Evolutionary conservation across 1,139 yeast genomes (phyloP).

Genomic region (Yamadazyma buinensis): DNA sequence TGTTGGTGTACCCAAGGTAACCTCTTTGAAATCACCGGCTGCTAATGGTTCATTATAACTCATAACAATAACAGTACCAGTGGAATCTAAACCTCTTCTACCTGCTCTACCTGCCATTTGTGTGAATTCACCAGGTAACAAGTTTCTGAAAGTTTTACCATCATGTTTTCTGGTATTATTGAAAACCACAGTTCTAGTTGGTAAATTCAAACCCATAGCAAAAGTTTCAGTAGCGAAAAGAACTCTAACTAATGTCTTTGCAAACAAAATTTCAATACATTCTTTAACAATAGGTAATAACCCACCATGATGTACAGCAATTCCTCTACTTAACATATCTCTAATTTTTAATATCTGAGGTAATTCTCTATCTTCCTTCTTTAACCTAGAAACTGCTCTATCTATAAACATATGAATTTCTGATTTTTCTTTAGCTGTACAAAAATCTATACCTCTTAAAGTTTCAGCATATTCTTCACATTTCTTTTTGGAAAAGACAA

Average conservation of each 20-base stretch:
- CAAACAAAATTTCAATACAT: slow-evolving; percentile 86
- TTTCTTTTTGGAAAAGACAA: slow-evolving; percentile 88
- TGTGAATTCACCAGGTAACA: slow-evolving; percentile 93
- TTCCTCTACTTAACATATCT: slow-evolving; percentile 83
- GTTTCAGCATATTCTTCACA: slow-evolving; percentile 92
- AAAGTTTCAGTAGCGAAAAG: slow-evolving; percentile 97
- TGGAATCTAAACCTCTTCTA: slow-evolving; percentile 89
- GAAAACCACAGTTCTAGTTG: slow-evolving; percentile 94
- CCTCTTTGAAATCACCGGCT: slow-evolving; percentile 64
- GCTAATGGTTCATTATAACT: slow-evolving; percentile 69
- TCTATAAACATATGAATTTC: slow-evolving; percentile 93
- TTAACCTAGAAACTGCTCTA: slow-evolving; percentile 79
- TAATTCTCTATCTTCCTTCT: slow-evolving; percentile 85
- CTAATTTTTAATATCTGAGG: slow-evolving; percentile 86
- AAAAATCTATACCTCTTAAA: slow-evolving; percentile 70
- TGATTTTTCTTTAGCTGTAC: slow-evolving; percentile 78
- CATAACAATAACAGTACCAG: slow-evolving; percentile 96
- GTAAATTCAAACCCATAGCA: slow-evolving; percentile 96
- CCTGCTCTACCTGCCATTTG: slow-evolving; percentile 99
- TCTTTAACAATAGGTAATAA: slow-evolving; percentile 92
- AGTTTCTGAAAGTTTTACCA: slow-evolving; percentile 74
- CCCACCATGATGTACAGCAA: slow-evolving; percentile 98
- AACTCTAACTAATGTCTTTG: slow-evolving; percentile 81
- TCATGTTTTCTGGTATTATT: slow-evolving; percentile 84
- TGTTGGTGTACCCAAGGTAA: slow-evolving; percentile 83